Percentiles rank a stretch among this genome's conserved stretches.
Evolutionary conservation across 129 eudicot species (phyloP).

Genomic region (Flaveria ramosissima): DNA sequence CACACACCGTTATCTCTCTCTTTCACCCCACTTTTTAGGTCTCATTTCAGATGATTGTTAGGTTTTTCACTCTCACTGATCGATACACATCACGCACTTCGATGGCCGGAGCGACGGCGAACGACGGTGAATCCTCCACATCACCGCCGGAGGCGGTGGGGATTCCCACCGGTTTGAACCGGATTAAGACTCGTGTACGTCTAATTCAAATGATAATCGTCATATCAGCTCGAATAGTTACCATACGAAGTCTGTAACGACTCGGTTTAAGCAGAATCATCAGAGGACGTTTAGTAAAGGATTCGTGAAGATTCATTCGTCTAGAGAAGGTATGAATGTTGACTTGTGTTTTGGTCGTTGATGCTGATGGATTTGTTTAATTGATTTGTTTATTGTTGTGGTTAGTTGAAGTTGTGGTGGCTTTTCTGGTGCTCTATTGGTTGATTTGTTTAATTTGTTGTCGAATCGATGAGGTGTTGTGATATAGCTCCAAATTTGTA

Average conservation of each 20-base stretch:
- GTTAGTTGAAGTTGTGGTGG: slow-evolving; percentile 16
- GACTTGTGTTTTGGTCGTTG: slow-evolving; percentile 7
- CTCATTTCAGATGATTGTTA: slow-evolving; percentile 4
- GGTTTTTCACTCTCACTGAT: slow-evolving; percentile 15
- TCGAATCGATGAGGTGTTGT: neutral
- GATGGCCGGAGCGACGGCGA: slow-evolving; percentile 55
- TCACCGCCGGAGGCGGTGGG: slow-evolving; percentile 47
- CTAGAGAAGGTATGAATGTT: slow-evolving; percentile 54
- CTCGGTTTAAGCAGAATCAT: slow-evolving; percentile 45
- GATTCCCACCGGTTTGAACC: slow-evolving; percentile 83
- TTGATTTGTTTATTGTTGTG: neutral
- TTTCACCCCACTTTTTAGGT: slow-evolving; percentile 8
- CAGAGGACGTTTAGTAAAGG: slow-evolving; percentile 43
- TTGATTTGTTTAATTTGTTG: slow-evolving; percentile 14
- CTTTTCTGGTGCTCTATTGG: slow-evolving; percentile 15
- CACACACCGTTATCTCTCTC: slow-evolving; percentile 26
- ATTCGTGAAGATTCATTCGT: slow-evolving; percentile 40
- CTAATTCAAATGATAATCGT: slow-evolving; percentile 31
- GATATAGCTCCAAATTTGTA: neutral
- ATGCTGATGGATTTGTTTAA: neutral
- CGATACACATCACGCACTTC: neutral
- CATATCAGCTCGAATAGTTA: slow-evolving; percentile 33
- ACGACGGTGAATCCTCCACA: slow-evolving; percentile 49
- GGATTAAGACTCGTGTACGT: slow-evolving; percentile 66
- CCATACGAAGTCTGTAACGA: slow-evolving; percentile 39